Evolutionary conservation across 352 stramenopile genomes (phyloP).

Genomic region (Globisporangium spinosum): DNA sequence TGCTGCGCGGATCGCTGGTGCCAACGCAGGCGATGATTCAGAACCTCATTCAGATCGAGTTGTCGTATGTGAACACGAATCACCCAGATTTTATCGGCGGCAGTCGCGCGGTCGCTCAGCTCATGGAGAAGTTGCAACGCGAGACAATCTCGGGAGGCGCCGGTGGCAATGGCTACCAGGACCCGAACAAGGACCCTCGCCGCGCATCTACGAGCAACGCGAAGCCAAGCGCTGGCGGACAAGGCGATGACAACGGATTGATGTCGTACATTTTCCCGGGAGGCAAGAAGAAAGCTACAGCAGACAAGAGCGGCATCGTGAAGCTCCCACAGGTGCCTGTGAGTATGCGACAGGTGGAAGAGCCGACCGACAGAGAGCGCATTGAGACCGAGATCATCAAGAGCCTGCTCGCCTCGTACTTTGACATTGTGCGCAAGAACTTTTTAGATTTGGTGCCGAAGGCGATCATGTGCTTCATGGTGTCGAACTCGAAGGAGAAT

Average conservation of each 20-base stretch:
- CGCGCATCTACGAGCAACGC: constrained; percentile 24
- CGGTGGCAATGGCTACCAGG: constrained; percentile 37
- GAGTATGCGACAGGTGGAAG: constrained; percentile 94
- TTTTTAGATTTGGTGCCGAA: constrained; percentile 99
- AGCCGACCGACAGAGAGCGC: constrained; percentile 93
- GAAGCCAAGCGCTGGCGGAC: constrained; percentile 2
- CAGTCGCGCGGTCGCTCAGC: constrained; percentile 90
- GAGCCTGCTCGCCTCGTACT: constrained; percentile 95
- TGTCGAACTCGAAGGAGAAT: constrained; percentile 92
- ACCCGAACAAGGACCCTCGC: constrained; percentile 47
- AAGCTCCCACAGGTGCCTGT: constrained; percentile 95
- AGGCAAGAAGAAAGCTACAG: constrained; percentile 37
- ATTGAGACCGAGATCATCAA: constrained; percentile 99
- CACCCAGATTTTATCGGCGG: constrained; percentile 99
- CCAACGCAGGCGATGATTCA: constrained; percentile 93
- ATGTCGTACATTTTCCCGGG: constrained; percentile 77
- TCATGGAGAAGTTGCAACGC: constrained; percentile 95
- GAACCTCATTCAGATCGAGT: constrained; percentile 98
- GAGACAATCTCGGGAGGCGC: constrained; percentile 53
- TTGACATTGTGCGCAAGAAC: constrained; percentile 98
- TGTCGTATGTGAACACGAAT: constrained; percentile 99
- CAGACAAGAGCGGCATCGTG: constrained; percentile 72
- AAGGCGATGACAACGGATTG: constrained; percentile 50
- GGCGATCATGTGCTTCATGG: constrained; percentile 99
- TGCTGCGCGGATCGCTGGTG: constrained; percentile 75